Evolutionary conservation across 768 basidiomycete species (phyloP), one percentile per base, ranked within the genome.

Genomic region (Dioszegia hungarica): DNA sequence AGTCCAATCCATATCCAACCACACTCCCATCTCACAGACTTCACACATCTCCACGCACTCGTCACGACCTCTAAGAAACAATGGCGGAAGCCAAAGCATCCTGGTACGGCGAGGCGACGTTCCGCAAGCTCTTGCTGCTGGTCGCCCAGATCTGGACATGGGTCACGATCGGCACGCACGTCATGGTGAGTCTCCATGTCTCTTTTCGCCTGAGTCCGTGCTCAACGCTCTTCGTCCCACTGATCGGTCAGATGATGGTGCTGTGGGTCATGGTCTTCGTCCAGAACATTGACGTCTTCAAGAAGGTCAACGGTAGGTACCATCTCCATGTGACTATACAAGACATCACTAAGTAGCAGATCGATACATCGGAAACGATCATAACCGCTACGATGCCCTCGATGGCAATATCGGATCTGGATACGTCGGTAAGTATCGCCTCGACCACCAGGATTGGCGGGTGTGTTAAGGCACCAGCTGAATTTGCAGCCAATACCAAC

Each of bases 91-190:
- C 3, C 15, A n/a, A 51, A 51, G 49, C 17, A 37, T 38, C 49
- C 20, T 51, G 49, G 49, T 51, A 62, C 39, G 61, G 61, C 33
- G 48, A 25, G 22, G 25, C 24, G 27, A 60, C 57, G 12, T 66
- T 61, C 46, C 61, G 59, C 15, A 53, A 58, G 28, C 22, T 71
- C 14, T 60, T 37, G 41, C 34, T 71, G 2, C n/a, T 38, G 17
- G 54, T 64, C 29, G 62, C 62, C 46, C 55, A 60, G 46, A 5
- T 61, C 20, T 72, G 70, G 70, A 49, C 65, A 10, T 39, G 66
- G 55, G 62, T 72, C 5, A 57, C 67, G 0, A 22, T 64, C 17
- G 70, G 62, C 14, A 58, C 62, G 12, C 51, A 64, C 15, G 38
- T 63, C 46, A 72, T 72, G 70, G 68, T 67, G 22, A 40, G 67